Conservation (phyloP, 2,329 filamentous ascomycete species). For the Ophiostoma sp. region DNA sequence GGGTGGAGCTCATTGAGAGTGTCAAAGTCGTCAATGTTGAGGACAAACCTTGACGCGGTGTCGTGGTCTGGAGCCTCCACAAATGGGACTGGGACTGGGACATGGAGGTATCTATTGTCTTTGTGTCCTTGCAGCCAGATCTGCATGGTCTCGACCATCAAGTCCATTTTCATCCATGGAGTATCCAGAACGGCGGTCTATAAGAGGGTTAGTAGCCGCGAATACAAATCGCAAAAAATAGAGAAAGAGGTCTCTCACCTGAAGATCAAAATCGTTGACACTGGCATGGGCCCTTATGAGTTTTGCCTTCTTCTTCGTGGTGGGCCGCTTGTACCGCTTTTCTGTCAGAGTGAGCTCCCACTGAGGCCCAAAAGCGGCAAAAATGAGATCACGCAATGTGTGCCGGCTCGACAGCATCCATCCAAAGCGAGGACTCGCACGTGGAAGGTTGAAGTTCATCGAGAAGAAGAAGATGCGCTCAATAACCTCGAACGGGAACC, state of each 20-base stretch:
- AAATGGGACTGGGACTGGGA: background rate
- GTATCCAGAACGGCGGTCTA: slow-evolving; percentile 23
- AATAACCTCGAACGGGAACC: slow-evolving; percentile 54
- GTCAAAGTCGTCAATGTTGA: background rate
- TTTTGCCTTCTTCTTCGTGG: no score
- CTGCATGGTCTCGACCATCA: slow-evolving; percentile 30
- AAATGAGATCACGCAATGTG: slow-evolving; percentile 40
- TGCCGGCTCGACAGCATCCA: slow-evolving; percentile 45
- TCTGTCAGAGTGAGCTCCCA: slow-evolving; percentile 37
- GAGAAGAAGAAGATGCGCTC: slow-evolving; percentile 55
- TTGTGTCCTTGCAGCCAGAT: slow-evolving; percentile 24
- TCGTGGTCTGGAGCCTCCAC: background rate
- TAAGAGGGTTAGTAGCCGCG: background rate
- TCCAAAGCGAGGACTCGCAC: slow-evolving; percentile 47
- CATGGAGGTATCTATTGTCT: background rate
- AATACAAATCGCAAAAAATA: background rate
- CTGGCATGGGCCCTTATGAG: background rate
- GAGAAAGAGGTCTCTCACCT: background rate
- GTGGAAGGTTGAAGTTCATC: slow-evolving; percentile 50
- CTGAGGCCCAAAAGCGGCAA: slow-evolving; percentile 42
- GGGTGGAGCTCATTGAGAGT: background rate
- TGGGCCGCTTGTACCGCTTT: background rate
- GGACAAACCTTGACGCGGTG: background rate
- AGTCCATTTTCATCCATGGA: slow-evolving; percentile 26
- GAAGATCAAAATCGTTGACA: background rate